These are phyloP conservation scores for Phylloporus arenicola DNA, from an alignment of 768 basidiomycete genomes.

Conservation along the genomic window DNA sequence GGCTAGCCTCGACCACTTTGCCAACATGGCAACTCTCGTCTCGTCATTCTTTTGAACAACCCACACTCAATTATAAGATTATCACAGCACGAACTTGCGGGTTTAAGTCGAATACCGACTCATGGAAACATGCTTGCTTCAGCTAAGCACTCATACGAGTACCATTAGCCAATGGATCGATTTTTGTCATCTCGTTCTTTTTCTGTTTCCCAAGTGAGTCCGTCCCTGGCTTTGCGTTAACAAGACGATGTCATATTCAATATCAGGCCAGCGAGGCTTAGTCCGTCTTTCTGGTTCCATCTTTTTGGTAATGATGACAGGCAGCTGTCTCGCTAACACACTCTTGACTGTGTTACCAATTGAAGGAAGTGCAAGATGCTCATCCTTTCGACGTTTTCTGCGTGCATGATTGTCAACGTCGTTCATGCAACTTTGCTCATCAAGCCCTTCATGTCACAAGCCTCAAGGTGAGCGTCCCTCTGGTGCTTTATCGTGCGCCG, in stretches of 20 bases:
- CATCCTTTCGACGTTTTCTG: conserved; percentile 9
- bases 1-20: conserved; percentile 9
- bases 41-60: not conserved
- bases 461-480: conserved; percentile 7
- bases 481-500: not conserved
- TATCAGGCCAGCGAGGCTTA: conserved; percentile 11
- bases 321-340: conserved; percentile 6
- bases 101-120: not conserved
- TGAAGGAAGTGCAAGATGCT: conserved; percentile 1
- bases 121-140: not conserved
- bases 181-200: no score
- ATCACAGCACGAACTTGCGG: not conserved
- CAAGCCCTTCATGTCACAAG: not conserved
- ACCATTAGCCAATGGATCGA: conserved; percentile 2
- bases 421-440: conserved; percentile 8
- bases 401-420: conserved; percentile 11
- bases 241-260: not conserved
- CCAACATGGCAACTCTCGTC: not conserved
- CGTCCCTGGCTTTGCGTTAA: not conserved
- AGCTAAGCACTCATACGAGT: not conserved
- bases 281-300: no score
- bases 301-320: no score
- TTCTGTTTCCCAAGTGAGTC: no score
- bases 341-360: conserved; percentile 7
- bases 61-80: not conserved